A percentile compares a stretch with the other conserved stretches of the same genome.
Conservation (phyloP, 1,284 basidiomycete genomes). For the Ceratorhiza oryzae-sativae region DNA sequence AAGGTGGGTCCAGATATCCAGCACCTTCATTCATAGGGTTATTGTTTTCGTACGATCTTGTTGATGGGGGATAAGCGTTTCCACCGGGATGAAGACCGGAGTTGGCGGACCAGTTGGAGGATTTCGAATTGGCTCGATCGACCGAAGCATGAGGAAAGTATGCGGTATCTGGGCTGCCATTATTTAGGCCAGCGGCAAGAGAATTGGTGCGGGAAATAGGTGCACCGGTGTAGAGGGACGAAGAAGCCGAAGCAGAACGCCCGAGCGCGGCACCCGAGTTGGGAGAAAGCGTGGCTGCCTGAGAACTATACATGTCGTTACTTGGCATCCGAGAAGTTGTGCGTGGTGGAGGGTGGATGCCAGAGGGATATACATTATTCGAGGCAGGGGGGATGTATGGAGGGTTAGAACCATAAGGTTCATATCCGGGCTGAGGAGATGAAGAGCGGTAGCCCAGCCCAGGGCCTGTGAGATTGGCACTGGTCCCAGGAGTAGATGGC, state of each 20-base stretch:
- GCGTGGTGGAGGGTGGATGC: constrained; percentile 9
- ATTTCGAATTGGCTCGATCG: constrained; percentile 28
- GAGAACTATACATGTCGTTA: background rate
- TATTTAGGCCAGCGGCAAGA: background rate
- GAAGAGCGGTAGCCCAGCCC: background rate
- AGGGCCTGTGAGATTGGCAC: background rate
- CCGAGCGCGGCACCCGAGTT: constrained; percentile 7
- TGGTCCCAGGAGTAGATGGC: constrained; percentile 16
- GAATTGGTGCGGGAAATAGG: background rate
- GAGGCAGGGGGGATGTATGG: background rate
- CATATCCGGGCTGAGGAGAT: constrained; percentile 13
- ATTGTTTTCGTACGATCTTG: constrained; percentile 4
- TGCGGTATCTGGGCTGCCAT: background rate
- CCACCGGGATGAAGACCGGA: background rate
- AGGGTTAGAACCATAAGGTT: constrained; percentile 7
- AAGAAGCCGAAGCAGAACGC: constrained; percentile 12
- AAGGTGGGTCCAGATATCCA: constrained; percentile 20
- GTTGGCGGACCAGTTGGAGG: constrained; percentile 32
- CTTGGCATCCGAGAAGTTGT: constrained; percentile 25
- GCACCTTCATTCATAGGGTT: background rate
- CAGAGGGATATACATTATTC: background rate
- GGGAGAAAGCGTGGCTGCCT: constrained; percentile 2
- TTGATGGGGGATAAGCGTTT: constrained; percentile 3
- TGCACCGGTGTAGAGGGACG: background rate
- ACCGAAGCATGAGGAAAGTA: constrained; percentile 4